Base-by-base conservation (phyloP, 352 stramenopile genomes). In the Pythium diclinum region DNA sequence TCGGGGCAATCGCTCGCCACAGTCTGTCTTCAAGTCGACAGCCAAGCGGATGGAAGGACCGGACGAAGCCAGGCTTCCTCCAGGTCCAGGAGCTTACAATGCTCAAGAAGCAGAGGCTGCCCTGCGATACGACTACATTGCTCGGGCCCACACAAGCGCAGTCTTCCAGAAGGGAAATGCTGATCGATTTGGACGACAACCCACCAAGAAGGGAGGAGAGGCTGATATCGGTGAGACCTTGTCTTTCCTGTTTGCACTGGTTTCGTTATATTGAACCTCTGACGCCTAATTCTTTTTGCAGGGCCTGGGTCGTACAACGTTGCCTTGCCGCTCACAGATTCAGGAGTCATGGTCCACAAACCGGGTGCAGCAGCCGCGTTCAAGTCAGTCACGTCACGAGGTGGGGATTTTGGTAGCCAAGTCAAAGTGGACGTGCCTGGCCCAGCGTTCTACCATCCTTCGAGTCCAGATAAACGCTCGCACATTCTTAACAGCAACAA, bases 401-500 rank as follows among this genome's bases (percentile, higher is more conserved):
- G 51, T 17, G 69, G 76, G 11, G 59, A 51, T 30, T 54, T 64
- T 32, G 49, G 59, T 21, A 44, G 61, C 19, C 52, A 78, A 59
- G 44, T 40, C 59, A 51, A 63, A n/a, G 16, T 28, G 0, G 67
- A 66, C 36, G 71, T 67, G 17, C 83, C 83, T 17, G 83, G 83
- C 0, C 83, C 83, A 36, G 83, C 81, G 3, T 89, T 89, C 56
- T 92, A 90, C 60, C 67, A 89, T 32, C 83, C 83, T 19, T 59
- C 59, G 6, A 87, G 69, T 51, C 74, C 72, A 0, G 79, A 87
- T n/a, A 83, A 77, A 28, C 75, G 70, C 36, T 91, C 79, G 23
- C 80, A 92, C 54, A 52, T 89, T 56, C 75, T 90, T 19, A 92
- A 92, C 63, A 76, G 78, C 38, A 89, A 88, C 69, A 89, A 89